Evolutionary conservation across 2,329 filamentous ascomycete genomes (phyloP), one percentile per base, ranked within the genome.

Genomic region (Penicillium sp.): DNA sequence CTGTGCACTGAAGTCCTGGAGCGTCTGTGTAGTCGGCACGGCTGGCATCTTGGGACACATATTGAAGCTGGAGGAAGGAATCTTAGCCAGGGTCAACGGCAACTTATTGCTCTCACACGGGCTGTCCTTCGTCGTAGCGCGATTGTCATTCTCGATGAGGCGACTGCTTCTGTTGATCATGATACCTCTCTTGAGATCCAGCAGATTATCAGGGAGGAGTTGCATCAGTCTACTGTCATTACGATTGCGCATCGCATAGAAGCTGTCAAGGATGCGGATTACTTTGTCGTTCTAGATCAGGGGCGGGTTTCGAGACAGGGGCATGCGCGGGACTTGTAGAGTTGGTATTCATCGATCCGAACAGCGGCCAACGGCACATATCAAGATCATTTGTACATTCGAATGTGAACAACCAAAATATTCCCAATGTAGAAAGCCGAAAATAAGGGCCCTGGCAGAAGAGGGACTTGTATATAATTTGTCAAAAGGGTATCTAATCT

Each of bases 71-170:
- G 84, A 2, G 86, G 86, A 2, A 81, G 81, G 38, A 87, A 87
- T 50, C 76, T 89, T 0, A 84, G 81, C 49, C 86, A 89, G 65
- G 86, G 86, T 0, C 86, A 89, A 67, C 74, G 86, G 47, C 86
- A 89, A 66, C 77, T 89, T 0, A 83, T 89, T 3, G 86, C 85
- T 0, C 75, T 89, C 1, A 83, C 86, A 0, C 71, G 86, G n/a
- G 85, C 86, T 0, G 80, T 89, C 53, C 70, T 89, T 47, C 73
- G 86, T 9, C 74, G 82, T n/a, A 86, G 83, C 57, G 75, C 83
- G 0, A 81, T 89, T 60, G 77, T 89, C 10, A 82, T 89, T 50
- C 79, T 89, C 67, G 86, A 89, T 65, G 86, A 89, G 66, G 86
- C 86, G 3, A 88, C 86, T 2, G 85, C 86, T 2, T 85, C 82